Conservation (phyloP, 257 asterid species). For the Solanum virginianum region DNA sequence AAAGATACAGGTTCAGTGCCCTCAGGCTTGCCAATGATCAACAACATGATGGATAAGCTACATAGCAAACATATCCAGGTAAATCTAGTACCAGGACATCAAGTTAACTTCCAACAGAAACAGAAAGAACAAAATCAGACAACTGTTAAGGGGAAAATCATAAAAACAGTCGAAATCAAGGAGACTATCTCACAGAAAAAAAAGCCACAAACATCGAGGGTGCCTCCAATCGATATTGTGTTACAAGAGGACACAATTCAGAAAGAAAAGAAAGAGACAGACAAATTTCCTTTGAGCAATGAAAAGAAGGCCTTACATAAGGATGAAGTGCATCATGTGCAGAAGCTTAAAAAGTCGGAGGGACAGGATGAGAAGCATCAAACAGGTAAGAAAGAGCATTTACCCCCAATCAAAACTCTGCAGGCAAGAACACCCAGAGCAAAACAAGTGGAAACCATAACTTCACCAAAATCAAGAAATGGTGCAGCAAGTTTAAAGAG, state of each 20-base stretch:
- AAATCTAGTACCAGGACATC: constrained; percentile 15
- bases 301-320: constrained; percentile 16
- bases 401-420: constrained; percentile 25
- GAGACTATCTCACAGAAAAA: constrained; percentile 12
- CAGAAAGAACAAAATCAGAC: constrained; percentile 17
- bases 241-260: constrained; percentile 5
- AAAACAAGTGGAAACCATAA: constrained; percentile 18
- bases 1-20: background rate
- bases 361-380: constrained; percentile 14
- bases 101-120: constrained; percentile 7
- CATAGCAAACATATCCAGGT: constrained; percentile 9
- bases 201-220: constrained; percentile 4
- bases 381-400: constrained; percentile 26
- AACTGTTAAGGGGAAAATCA: constrained; percentile 11
- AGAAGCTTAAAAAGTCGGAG: constrained; percentile 15
- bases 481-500: constrained; percentile 15
- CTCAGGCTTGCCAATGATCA: background rate
- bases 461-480: constrained; percentile 27
- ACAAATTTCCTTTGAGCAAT: constrained; percentile 15
- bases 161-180: constrained; percentile 3
- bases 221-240: constrained; percentile 1
- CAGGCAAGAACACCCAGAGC: constrained; percentile 22
- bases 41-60: constrained; percentile 10
- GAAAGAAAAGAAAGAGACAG: constrained; percentile 16
- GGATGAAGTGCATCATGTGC: constrained; percentile 12